These are phyloP conservation scores for Ambrosiella beaveri DNA, from an alignment of 2,329 filamentous ascomycete genomes.

Conservation along the genomic window DNA sequence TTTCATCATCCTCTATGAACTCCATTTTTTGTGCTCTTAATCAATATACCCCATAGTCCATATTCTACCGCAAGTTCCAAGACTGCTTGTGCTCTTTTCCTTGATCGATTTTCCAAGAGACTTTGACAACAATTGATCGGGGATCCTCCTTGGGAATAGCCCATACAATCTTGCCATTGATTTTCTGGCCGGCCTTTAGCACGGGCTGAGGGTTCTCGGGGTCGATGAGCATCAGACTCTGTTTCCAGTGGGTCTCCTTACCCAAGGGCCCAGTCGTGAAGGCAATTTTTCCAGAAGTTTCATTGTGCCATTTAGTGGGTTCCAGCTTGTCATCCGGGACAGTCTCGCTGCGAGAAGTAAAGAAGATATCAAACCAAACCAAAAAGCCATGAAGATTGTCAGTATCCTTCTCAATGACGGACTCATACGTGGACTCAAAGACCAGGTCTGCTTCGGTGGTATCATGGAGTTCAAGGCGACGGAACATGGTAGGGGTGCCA, in stretches of 20 bases:
- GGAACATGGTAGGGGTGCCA: slow-evolving; percentile 47
- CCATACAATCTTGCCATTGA: slow-evolving; percentile 55
- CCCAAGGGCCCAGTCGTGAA: slow-evolving; percentile 75
- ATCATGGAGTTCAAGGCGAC: slow-evolving; percentile 59
- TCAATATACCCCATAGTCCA: neutral
- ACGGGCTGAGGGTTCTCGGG: slow-evolving; percentile 30
- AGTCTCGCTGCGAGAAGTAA: slow-evolving; percentile 41
- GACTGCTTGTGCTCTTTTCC: slow-evolving; percentile 27
- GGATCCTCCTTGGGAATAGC: slow-evolving; percentile 50
- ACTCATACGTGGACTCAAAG: slow-evolving; percentile 53
- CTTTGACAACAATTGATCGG: slow-evolving; percentile 47
- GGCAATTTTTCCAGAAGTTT: slow-evolving; percentile 45
- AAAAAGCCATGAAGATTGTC: slow-evolving; percentile 63
- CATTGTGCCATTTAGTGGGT: slow-evolving; percentile 43
- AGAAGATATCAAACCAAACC: slow-evolving; percentile 91
- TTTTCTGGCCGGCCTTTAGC: slow-evolving; percentile 35
- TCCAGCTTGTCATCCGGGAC: slow-evolving; percentile 32
- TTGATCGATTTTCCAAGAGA: slow-evolving; percentile 40
- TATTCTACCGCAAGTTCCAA: slow-evolving; percentile 26
- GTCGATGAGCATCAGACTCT: slow-evolving; percentile 58
- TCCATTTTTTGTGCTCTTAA: neutral
- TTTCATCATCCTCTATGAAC: neutral
- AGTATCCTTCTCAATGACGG: slow-evolving; percentile 17
- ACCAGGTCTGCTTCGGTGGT: slow-evolving; percentile 54
- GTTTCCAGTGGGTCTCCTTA: slow-evolving; percentile 77